Evolutionary conservation across 495 filamentous ascomycete genomes (phyloP).

Genomic region (Talaromyces adpressus): DNA sequence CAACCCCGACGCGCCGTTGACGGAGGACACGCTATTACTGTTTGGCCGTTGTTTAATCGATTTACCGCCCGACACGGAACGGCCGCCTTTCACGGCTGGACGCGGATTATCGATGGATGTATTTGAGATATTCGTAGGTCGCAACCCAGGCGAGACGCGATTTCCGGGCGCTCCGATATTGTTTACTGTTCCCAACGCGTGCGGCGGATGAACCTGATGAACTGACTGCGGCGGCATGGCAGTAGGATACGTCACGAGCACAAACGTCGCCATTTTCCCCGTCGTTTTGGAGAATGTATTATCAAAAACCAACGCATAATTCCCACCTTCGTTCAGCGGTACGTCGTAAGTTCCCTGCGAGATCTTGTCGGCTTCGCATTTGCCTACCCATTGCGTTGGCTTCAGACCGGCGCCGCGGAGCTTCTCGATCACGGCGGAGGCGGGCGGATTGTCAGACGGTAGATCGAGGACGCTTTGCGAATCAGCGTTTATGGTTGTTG

Average conservation of each 20-base stretch:
- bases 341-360: conserved; percentile 86
- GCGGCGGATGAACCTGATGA: conserved; percentile 53
- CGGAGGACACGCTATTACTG: conserved; percentile 18
- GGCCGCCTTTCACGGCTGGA: conserved; percentile 6
- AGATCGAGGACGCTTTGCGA: conserved; percentile 35
- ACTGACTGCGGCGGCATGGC: conserved; percentile 72
- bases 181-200: conserved; percentile 34
- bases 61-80: conserved; percentile 5
- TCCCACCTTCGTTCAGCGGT: conserved; percentile 62
- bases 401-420: conserved; percentile 80
- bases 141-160: conserved; percentile 4
- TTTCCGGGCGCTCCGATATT: conserved; percentile 13
- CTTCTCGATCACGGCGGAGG: conserved; percentile 69
- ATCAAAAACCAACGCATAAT: conserved; percentile 96
- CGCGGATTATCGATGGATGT: conserved; percentile 30
- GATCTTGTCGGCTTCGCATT: conserved; percentile 95
- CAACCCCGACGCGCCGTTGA: conserved; percentile 6
- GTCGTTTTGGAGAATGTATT: conserved; percentile 97
- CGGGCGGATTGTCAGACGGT: conserved; percentile 19
- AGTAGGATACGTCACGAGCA: conserved; percentile 87
- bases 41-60: conserved; percentile 14
- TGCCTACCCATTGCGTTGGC: conserved; percentile 80
- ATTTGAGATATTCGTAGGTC: conserved; percentile 10
- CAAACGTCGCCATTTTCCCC: conserved; percentile 90
- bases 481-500: conserved; percentile 32